Evolutionary conservation across 2,329 filamentous ascomycete species (phyloP).

Genomic region (Massarina eburnea): DNA sequence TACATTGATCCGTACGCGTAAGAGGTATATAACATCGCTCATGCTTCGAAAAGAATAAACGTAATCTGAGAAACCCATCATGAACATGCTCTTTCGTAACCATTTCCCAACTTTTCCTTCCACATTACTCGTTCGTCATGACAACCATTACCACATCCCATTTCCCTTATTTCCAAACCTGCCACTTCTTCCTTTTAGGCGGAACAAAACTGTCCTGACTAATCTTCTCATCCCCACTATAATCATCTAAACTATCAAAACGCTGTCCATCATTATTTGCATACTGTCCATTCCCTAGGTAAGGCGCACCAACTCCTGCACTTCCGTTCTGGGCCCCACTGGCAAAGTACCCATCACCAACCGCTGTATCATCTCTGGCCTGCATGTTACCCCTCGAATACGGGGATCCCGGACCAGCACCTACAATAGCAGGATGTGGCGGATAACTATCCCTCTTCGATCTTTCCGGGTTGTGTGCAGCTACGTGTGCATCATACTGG

Average conservation of each 20-base stretch:
- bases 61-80: not conserved
- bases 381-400: conserved; percentile 34
- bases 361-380: conserved; percentile 30
- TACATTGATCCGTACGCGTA: too few relatives aligned
- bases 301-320: conserved; percentile 32
- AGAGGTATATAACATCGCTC: conserved; percentile 1
- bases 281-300: conserved; percentile 34
- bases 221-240: conserved; percentile 30
- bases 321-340: conserved; percentile 24
- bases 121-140: not conserved
- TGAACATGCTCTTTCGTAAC: not conserved
- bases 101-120: too few relatives aligned
- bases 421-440: conserved; percentile 41
- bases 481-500: conserved; percentile 34
- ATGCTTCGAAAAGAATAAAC: not conserved
- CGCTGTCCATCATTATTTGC: conserved; percentile 33
- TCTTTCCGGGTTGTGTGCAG: conserved; percentile 24
- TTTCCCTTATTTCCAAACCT: conserved; percentile 32
- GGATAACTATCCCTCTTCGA: conserved; percentile 36
- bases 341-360: conserved; percentile 32
- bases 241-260: conserved; percentile 17
- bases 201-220: conserved; percentile 37
- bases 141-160: not conserved
- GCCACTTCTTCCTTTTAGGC: conserved; percentile 43
- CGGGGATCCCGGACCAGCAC: conserved; percentile 35